These are phyloP conservation scores for Hygrophoropsis aurantiaca DNA, from an alignment of 768 basidiomycete genomes.

Conservation along the genomic window DNA sequence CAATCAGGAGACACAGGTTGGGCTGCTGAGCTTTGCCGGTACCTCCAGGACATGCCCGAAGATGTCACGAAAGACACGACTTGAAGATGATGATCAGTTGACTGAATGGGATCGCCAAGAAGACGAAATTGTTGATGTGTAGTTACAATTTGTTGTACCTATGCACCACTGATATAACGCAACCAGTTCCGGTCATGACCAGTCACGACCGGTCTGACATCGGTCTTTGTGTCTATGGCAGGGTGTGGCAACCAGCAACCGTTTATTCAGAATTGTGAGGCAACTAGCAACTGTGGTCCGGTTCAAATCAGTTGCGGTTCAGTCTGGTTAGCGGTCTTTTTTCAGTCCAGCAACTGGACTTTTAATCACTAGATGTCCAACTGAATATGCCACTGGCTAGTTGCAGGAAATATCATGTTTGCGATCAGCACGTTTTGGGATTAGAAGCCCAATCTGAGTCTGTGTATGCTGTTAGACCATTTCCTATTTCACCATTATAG, in stretches of 20 bases:
- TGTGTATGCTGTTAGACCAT: background rate
- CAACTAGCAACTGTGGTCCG: constrained; percentile 2
- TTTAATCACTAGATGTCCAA: background rate
- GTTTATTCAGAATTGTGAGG: no score
- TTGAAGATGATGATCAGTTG: background rate
- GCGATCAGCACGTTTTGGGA: background rate
- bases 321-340: constrained; percentile 5
- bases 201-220: no score
- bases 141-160: no score
- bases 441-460: constrained; percentile 4
- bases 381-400: background rate
- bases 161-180: no score
- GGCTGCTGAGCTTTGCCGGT: constrained; percentile 4
- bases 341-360: constrained; percentile 5
- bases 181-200: no score
- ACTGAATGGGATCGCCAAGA: background rate
- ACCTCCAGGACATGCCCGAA: background rate
- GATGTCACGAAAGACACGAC: constrained; percentile 1
- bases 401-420: background rate
- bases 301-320: constrained; percentile 3
- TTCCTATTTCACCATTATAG: no score
- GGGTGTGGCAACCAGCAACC: no score
- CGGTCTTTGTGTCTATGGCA: no score
- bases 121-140: constrained; percentile 3
- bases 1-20: constrained; percentile 3